phyloP scores from a whole-genome alignment of 345 rosid genomes.

The Punica granatum region DNA sequence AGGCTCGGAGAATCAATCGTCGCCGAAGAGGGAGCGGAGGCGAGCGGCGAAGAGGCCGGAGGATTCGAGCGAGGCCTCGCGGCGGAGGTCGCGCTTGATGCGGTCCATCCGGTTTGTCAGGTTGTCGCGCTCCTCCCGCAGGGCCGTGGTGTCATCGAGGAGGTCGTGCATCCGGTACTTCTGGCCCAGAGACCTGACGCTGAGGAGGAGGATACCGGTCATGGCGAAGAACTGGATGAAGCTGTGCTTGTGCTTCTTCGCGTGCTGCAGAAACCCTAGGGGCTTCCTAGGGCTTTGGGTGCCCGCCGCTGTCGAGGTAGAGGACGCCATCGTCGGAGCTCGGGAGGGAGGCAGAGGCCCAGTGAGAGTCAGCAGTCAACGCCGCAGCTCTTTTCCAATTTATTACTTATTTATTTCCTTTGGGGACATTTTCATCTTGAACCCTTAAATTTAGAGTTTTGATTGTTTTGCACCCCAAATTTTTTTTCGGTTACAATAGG shows the following conservation, averaged over 20 bases:
- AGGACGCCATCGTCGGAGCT: conserved; percentile 23
- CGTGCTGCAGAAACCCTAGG: conserved; percentile 43
- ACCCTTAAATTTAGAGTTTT: too few relatives aligned
- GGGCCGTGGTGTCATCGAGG: conserved; percentile 52
- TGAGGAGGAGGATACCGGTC: conserved; percentile 72
- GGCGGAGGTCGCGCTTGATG: conserved; percentile 54
- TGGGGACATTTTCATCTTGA: too few relatives aligned
- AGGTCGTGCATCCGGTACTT: conserved; percentile 77
- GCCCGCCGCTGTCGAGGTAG: conserved; percentile 29
- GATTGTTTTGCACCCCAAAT: too few relatives aligned
- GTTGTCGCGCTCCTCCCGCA: conserved; percentile 49
- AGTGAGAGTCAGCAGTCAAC: too few relatives aligned
- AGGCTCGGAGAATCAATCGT: conserved; percentile 4
- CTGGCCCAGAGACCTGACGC: conserved; percentile 78
- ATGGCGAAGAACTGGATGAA: conserved; percentile 70
- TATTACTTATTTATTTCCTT: too few relatives aligned
- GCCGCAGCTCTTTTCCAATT: too few relatives aligned
- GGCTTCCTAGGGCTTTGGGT: conserved; percentile 27
- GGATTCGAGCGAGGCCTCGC: conserved; percentile 72
- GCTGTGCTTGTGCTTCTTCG: conserved; percentile 47
- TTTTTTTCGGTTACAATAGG: too few relatives aligned
- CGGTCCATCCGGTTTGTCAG: conserved; percentile 45
- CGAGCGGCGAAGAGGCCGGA: conserved; percentile 69
- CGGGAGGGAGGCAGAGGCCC: too few relatives aligned
- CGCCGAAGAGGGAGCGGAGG: conserved; percentile 59